Base-by-base conservation (phyloP, 106 monocot species). In the Dactylorhiza incarnata region DNA sequence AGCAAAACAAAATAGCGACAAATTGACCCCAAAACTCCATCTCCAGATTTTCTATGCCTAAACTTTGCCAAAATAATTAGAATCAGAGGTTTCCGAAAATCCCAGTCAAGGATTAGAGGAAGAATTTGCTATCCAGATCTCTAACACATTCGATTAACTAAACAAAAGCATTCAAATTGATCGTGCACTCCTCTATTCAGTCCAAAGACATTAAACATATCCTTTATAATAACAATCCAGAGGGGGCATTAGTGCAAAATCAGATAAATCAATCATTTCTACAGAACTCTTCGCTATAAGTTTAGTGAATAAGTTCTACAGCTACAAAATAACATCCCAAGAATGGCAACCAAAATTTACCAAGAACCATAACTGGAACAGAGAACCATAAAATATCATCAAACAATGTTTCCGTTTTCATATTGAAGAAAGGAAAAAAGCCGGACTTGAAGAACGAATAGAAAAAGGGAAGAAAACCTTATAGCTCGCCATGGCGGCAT, bases 401-500 rank as follows among this genome's bases (percentile, higher is more conserved):
- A 14, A 54, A 16, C 17, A n/a, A 5, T 15, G 14, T 3, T 54
- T 3, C 3, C 54, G 5, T 54, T 16, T 4, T 54, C 54, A 16
- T 54, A n/a, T 54, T 5, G 54, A n/a, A 16, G 13, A 54, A 54
- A 54, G 2, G 37, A 16, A 5, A 49, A 20, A 47, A 54, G 73
- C 7, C 29, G 25, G 53, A 16, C 68, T 13, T 47, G 17, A 12
- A 9, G 48, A 17, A 47, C 16, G 5, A 70, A 54, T 45, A 19
- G 71, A 52, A 54, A 53, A 26, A n/a, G 14, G 63, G 47, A 54
- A 53, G 51, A 26, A n/a, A 67, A 95, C 95, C 92, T 95, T 92
- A 82, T 85, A 89, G 43, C 85, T 87, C 75, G 80, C 65, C 79
- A 95, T 78, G 79, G 95, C 92, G 55, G 74, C 74, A 71, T 92